phyloP scores from a whole-genome alignment of 73 alveolate genomes.

The Paramecium biaurelia region DNA sequence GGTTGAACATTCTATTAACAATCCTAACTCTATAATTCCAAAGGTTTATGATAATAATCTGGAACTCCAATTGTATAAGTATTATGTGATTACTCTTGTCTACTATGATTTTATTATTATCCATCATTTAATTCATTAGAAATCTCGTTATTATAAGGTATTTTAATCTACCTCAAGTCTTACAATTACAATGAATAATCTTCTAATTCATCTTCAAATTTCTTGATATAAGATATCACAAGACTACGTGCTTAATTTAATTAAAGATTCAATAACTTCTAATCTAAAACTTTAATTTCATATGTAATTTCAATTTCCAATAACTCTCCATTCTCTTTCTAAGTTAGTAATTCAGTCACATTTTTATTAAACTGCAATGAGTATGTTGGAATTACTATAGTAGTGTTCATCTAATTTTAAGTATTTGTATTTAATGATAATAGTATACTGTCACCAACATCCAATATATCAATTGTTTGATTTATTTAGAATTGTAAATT shows the following conservation, averaged over 20 bases:
- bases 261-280: background rate
- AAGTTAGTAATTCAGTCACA: background rate
- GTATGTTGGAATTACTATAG: background rate
- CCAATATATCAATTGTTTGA: background rate
- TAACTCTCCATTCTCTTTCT: background rate
- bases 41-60: slow-evolving; percentile 23
- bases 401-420: background rate
- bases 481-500: background rate
- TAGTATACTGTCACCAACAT: slow-evolving; percentile 6
- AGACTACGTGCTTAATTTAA: background rate
- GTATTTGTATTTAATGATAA: background rate
- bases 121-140: background rate
- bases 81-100: background rate
- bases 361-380: background rate
- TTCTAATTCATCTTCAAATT: slow-evolving; percentile 15
- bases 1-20: background rate
- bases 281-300: background rate
- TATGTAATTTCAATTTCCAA: background rate
- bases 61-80: slow-evolving; percentile 41
- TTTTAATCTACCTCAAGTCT: background rate
- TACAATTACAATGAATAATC: background rate
- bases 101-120: background rate
- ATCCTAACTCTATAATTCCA: background rate
- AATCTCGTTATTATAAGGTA: background rate
- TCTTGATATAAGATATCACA: background rate